Evolutionary conservation across 2,329 filamentous ascomycete species (phyloP).

Genomic region (Microdochium nivale): DNA sequence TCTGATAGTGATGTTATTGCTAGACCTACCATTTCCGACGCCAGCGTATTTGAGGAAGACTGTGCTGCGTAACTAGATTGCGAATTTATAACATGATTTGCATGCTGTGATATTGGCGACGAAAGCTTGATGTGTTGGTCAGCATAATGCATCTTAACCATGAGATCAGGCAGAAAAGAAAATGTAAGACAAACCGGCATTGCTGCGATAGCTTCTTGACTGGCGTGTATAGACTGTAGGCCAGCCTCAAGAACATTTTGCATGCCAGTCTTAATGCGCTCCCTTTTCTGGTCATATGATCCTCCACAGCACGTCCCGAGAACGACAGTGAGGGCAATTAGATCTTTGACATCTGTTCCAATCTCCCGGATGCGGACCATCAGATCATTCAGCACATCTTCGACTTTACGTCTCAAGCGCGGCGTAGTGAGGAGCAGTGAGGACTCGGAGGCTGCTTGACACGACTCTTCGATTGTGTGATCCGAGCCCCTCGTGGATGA

Average conservation of each 20-base stretch:
- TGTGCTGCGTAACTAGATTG: not conserved
- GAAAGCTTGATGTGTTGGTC: not conserved
- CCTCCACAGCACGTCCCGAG: conserved; percentile 33
- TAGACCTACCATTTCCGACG: not conserved
- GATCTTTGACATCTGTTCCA: conserved; percentile 40
- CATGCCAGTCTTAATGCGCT: conserved; percentile 32
- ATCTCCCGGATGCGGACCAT: conserved; percentile 32
- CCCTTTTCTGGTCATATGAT: conserved; percentile 28
- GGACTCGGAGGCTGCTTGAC: conserved; percentile 15
- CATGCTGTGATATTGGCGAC: not conserved
- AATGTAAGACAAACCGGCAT: not conserved
- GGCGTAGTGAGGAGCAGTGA: conserved; percentile 16
- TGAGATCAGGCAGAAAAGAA: not conserved
- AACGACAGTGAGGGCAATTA: conserved; percentile 38
- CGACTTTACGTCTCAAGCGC: conserved; percentile 23
- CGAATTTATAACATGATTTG: not conserved
- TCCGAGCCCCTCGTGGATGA: conserved; percentile 5
- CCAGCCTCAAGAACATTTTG: conserved; percentile 34
- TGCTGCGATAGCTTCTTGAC: conserved; percentile 19
- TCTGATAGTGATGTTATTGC: not conserved
- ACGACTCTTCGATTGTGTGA: conserved; percentile 14
- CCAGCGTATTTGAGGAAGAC: not conserved
- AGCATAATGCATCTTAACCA: not conserved
- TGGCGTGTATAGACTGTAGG: conserved; percentile 33
- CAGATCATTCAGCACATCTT: conserved; percentile 36